Evolutionary conservation across 2,329 filamentous ascomycete genomes (phyloP), one percentile per base, ranked within the genome.

Genomic region (Colletotrichum higginsianum): DNA sequence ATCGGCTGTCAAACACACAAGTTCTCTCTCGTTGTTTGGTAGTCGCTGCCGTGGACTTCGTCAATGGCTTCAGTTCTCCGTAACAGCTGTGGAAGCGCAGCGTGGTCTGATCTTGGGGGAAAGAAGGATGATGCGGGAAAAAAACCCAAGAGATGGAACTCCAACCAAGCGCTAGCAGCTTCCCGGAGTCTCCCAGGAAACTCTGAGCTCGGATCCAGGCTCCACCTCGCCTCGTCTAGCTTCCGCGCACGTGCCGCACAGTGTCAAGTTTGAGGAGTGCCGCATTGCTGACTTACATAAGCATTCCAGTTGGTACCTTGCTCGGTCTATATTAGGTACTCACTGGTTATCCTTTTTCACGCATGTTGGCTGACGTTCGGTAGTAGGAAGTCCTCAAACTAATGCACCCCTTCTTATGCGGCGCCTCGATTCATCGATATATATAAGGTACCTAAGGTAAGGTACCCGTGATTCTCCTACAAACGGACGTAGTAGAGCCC

Each of bases 151-250:
- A 67, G 42, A 58, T 26, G 53, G 42, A 12, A 21, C 35, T 47
- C 8, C 38, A 38, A 5, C 46, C 35, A 47, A n/a, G 15, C 23
- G 52, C 64, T 67, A 58, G 67, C 57, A 47, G 44, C 46, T 38
- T 62, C 26, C 53, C 40, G 46, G 46, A 58, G 58, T 56, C 44
- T 56, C 46, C 40, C 26, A 40, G 26, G 57, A 63, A 53, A 71
- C 56, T 68, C 63, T 63, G 68, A 68, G 68, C 68, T 71, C 47
- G 52, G 56, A 49, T 38, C 64, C n/a, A 44, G 21, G 57, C 50
- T 50, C 65, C 64, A 63, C 64, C 26, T 26, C 12, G 47, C 46
- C 30, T 49, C 42, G 2, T 23, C 47, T 50, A 57, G 56, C 57
- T 56, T 47, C 18, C 3, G 35, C 18, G 68, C 68, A 68, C 58